A percentile compares a stretch with the other conserved stretches of the same genome.
Evolutionary conservation across 768 basidiomycete species (phyloP).

Genomic region (Lactarius tabidus): DNA sequence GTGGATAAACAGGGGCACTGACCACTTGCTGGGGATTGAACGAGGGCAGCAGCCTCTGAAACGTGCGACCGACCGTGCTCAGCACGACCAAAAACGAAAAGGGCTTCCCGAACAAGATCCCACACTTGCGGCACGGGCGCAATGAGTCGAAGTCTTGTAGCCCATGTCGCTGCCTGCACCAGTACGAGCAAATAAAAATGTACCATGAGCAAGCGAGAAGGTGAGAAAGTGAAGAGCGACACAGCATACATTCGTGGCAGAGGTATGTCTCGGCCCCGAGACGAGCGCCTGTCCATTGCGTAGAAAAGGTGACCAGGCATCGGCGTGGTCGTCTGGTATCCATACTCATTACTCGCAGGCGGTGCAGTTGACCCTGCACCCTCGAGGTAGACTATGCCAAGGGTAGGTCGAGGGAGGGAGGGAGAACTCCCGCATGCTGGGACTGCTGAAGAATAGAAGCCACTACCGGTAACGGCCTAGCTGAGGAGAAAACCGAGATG

Average conservation of each 20-base stretch:
- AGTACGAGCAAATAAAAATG: neutral
- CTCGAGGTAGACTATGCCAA: constrained; percentile 17
- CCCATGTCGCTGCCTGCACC: constrained; percentile 65
- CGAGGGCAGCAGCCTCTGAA: constrained; percentile 26
- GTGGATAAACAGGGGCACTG: constrained; percentile 14
- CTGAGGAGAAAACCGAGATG: constrained; percentile 34
- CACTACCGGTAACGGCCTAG: constrained; percentile 29
- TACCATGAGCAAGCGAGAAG: neutral
- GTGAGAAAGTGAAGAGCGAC: neutral
- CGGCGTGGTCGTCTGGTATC: constrained; percentile 59
- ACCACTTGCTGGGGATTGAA: no score
- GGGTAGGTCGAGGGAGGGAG: constrained; percentile 22
- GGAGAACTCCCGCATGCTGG: constrained; percentile 31
- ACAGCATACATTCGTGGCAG: constrained; percentile 61
- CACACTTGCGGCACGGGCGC: constrained; percentile 72
- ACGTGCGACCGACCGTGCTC: constrained; percentile 26
- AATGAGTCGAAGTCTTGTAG: constrained; percentile 65
- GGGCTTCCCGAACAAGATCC: constrained; percentile 57
- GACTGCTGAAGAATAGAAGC: constrained; percentile 10
- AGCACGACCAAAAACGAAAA: constrained; percentile 58
- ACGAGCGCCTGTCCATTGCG: constrained; percentile 58
- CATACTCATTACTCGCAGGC: constrained; percentile 47
- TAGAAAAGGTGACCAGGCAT: constrained; percentile 66
- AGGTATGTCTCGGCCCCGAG: constrained; percentile 55
- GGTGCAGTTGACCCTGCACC: constrained; percentile 6